A percentile compares a stretch with the other conserved stretches of the same genome.
phyloP scores from a whole-genome alignment of 1,284 basidiomycete genomes.

The Apiotrichum veenhuisii region DNA sequence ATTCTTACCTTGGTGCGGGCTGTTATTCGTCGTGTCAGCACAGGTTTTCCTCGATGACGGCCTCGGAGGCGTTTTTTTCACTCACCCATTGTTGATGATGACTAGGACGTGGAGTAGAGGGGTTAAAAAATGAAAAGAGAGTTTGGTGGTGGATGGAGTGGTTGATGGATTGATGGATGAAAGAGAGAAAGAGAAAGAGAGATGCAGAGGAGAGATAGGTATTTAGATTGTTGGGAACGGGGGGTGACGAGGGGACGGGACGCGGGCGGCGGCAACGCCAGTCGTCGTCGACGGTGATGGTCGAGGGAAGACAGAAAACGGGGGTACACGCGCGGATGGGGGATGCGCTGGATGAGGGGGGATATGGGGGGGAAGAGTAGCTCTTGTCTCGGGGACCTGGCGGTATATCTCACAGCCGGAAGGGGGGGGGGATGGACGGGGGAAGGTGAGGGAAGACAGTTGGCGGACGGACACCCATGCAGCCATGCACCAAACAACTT shows the following conservation, averaged over 20 bases:
- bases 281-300: not conserved
- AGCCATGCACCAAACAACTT: too few species aligned
- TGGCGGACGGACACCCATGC: not conserved
- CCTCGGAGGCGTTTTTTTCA: too few species aligned
- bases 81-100: not conserved
- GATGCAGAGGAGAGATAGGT: not conserved
- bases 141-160: too few species aligned
- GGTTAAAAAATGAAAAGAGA: not conserved
- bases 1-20: constrained; percentile 24
- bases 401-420: not conserved
- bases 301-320: not conserved
- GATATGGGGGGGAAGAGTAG: not conserved
- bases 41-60: not conserved
- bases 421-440: too few species aligned
- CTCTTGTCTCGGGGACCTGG: not conserved
- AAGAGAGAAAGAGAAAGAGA: not conserved
- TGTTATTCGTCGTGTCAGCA: constrained; percentile 11
- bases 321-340: too few species aligned
- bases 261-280: too few species aligned
- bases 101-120: not conserved
- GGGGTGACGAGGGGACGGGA: too few species aligned
- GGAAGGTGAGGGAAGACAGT: not conserved
- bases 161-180: not conserved
- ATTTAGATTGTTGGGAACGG: not conserved
- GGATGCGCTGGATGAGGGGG: too few species aligned